A percentile compares a stretch with the other conserved stretches of the same genome.
phyloP scores from a whole-genome alignment of 331 rosid species.

The Quercus tomentella region DNA sequence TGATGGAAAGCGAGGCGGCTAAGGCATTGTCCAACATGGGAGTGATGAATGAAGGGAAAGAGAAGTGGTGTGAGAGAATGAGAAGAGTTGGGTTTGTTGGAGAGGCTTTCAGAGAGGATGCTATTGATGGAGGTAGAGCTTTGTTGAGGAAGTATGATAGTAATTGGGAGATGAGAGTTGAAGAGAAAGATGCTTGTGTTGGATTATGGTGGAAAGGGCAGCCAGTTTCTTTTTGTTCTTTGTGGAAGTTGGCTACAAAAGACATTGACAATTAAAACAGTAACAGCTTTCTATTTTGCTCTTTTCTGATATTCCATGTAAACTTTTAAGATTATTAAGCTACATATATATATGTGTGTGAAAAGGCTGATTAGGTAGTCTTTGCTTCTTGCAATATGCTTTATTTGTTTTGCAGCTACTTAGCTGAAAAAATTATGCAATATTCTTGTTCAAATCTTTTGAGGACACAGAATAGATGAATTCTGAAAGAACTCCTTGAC shows the following conservation, averaged over 20 bases:
- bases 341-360: not conserved
- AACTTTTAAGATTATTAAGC: not conserved
- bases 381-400: not conserved
- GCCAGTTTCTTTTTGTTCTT: slow-evolving; percentile 72
- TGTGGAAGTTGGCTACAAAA: slow-evolving; percentile 53
- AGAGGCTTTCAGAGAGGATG: slow-evolving; percentile 57
- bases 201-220: slow-evolving; percentile 85
- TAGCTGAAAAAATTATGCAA: not conserved
- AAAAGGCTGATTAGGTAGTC: not conserved
- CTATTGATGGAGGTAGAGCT: slow-evolving; percentile 73
- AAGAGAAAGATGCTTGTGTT: slow-evolving; percentile 50
- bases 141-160: slow-evolving; percentile 77
- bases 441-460: not conserved
- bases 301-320: not conserved
- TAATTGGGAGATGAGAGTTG: slow-evolving; percentile 83
- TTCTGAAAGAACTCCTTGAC: too few relatives aligned
- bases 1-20: slow-evolving; percentile 96
- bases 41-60: slow-evolving; percentile 79
- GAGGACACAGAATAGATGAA: not conserved
- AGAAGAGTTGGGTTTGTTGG: slow-evolving; percentile 53
- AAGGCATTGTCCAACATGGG: slow-evolving; percentile 53
- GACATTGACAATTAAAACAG: not conserved
- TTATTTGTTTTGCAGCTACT: slow-evolving; percentile 3
- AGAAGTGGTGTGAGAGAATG: slow-evolving; percentile 87
- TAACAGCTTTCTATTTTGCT: not conserved